Evolutionary conservation across 2,329 filamentous ascomycete genomes (phyloP), one percentile per base, ranked within the genome.

Genomic region (Colletotrichum caudatum): DNA sequence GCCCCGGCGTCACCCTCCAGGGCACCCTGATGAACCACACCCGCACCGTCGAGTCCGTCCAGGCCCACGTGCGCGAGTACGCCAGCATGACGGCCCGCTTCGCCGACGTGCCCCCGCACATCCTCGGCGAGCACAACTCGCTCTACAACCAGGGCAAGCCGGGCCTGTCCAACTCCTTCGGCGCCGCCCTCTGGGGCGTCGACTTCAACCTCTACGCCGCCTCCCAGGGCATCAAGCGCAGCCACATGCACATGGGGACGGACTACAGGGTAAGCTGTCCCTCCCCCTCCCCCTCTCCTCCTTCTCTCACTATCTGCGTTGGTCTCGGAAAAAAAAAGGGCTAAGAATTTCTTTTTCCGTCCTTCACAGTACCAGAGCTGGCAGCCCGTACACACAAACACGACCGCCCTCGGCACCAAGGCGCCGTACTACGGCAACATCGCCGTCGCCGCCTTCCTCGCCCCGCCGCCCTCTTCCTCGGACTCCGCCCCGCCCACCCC

Each of bases 211-310:
- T 91, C 7, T 88, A 86, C 76, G 84, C 84, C 64, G 90, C 89
- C 1, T 81, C 85, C 0, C 84, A 84, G 2, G 86, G 86, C 20
- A 87, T 92, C 79, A 81, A 81, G 56, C 85, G 89, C 26, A 84
- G 89, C 2, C 88, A 91, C 76, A 89, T 91, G 87, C 90, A 92
- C 78, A 86, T 88, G 81, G 90, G 89, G 14, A 90, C 87, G 18
- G 85, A 90, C 77, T 91, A 89, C 76, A 84, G 89, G 9, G 80
- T 82, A 76, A 44, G 75, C n/a, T 2, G 6, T 6, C 16, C 41
- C 41, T 11, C 16, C 18, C 6, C 18, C 41, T 6, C 3, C 11
- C 5, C 16, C 16, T 2, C 39, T 6, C 39, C 16, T 35, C 35
- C 7, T 35, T 9, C 41, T 41, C 14, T 16, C 12, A 12, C 3